phyloP scores from a whole-genome alignment of 208 protist species.

The Wallacemonas sp. region DNA sequence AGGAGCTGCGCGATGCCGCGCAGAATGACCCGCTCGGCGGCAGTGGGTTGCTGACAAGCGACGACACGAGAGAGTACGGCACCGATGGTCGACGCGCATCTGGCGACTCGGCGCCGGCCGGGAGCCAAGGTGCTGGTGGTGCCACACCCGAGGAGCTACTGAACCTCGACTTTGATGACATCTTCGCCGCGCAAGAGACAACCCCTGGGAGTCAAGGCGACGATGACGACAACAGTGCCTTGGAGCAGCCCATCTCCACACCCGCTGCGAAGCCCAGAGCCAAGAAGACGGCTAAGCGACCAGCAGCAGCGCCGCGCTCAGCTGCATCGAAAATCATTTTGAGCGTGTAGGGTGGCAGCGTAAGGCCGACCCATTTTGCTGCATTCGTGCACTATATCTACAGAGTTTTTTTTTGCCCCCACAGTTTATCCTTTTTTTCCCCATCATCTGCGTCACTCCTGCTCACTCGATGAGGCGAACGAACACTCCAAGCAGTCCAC shows the following conservation, averaged over 20 bases:
- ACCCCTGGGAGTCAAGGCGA: background rate
- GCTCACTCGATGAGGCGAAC: slow-evolving; percentile 1
- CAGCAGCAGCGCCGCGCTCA: background rate
- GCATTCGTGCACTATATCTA: background rate
- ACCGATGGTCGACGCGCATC: background rate
- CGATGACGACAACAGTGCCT: slow-evolving; percentile 1
- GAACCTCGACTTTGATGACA: slow-evolving; percentile 82
- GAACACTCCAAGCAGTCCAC: slow-evolving; percentile 7
- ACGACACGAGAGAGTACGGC: background rate
- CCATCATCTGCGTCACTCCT: background rate
- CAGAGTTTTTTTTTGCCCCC: slow-evolving; percentile 28
- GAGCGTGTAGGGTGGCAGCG: background rate
- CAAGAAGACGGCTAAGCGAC: background rate
- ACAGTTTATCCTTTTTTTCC: slow-evolving; percentile 7
- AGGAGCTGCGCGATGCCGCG: slow-evolving; percentile 3
- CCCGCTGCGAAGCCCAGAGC: background rate
- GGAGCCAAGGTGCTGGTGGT: background rate
- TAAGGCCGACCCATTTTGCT: background rate
- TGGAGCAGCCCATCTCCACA: background rate
- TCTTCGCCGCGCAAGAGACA: slow-evolving; percentile 32
- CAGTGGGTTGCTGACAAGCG: slow-evolving; percentile 1
- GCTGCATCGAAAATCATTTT: background rate
- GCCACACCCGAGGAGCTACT: slow-evolving; percentile 26
- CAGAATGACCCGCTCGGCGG: slow-evolving; percentile 12
- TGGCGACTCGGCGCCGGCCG: background rate